Conservation (phyloP, 768 basidiomycete genomes). For the Mycena sanguinolenta region DNA sequence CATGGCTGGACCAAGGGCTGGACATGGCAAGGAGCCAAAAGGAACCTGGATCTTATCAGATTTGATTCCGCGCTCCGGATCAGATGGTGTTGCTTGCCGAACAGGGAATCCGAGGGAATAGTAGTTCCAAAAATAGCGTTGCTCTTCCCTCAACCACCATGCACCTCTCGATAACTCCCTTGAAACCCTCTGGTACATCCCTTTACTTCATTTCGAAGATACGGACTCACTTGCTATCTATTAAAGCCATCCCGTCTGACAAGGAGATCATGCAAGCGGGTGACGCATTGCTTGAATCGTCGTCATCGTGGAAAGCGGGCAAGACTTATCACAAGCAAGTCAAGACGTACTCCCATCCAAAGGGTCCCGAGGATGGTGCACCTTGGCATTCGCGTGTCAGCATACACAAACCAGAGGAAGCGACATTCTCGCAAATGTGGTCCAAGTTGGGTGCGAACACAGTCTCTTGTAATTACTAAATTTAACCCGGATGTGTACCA, state of each 20-base stretch:
- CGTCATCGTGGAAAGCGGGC: slow-evolving; percentile 74
- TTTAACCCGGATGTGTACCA: not conserved
- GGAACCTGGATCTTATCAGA: slow-evolving; percentile 4
- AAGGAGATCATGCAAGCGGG: slow-evolving; percentile 68
- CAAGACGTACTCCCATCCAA: slow-evolving; percentile 66
- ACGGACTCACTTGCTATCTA: slow-evolving; percentile 4
- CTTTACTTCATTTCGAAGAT: not conserved
- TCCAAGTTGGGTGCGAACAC: slow-evolving; percentile 62
- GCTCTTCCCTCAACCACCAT: slow-evolving; percentile 33
- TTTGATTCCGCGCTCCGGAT: not conserved
- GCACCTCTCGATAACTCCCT: slow-evolving; percentile 54
- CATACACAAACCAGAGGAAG: slow-evolving; percentile 73
- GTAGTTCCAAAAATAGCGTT: slow-evolving; percentile 14
- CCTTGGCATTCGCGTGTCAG: slow-evolving; percentile 80
- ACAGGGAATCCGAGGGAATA: not conserved
- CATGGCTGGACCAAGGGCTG: too few relatives aligned
- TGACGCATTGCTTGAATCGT: slow-evolving; percentile 67
- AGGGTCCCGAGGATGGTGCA: slow-evolving; percentile 67
- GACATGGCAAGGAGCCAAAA: too few relatives aligned
- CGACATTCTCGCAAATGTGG: slow-evolving; percentile 83
- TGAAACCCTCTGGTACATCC: slow-evolving; percentile 55
- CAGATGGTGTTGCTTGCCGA: not conserved
- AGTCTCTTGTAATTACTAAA: not conserved
- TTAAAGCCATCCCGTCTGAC: slow-evolving; percentile 72
- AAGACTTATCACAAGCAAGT: slow-evolving; percentile 73